Base-by-base conservation (phyloP, 2,329 filamentous ascomycete species). In the Aspergillus eucalypticola region DNA sequence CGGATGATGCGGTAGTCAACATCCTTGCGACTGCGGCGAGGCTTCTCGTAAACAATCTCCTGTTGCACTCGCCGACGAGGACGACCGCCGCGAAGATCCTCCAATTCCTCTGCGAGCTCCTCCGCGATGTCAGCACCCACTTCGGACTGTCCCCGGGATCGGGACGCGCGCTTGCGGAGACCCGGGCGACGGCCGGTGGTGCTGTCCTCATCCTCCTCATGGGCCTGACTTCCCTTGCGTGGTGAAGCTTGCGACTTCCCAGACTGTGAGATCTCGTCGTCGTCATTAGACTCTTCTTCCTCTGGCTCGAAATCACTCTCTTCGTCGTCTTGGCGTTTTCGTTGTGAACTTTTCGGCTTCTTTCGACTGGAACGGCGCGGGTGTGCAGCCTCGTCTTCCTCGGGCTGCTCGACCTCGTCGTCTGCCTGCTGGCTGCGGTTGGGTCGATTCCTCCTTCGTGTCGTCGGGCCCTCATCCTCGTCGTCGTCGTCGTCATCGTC, bases 1-100 rank as follows among this genome's bases (percentile, higher is more conserved):
- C 91, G 88, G 46, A 91, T 86, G 71, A 97, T 91, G 59, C 90
- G 90, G 75, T 98, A 98, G 73, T 96, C 91, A 29, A 95, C 90
- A 51, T 85, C 83, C 66, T 90, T 88, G 35, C 86, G 61, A 79
- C 81, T 76, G 80, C 80, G 70, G 67, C 88, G 64, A 82, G 87
- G 64, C 51, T 79, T 80, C 60, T 78, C 75, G 58, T 76, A 77
- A 23, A 75, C 64, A 27, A 76, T 74, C 48, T 75, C 69, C 32
- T 71, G 67, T 23, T 71, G 71, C 29, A 73, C 62, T 51, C 74
- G 72, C 44, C 76, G 75, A 56, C 76, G 77, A 32, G 75, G 70
- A n/a, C 78, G 75, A 13, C 79, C 75, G 62, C 77, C 75, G 61
- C 81, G 79, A 57, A 84, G 79, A 56, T 85, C 81, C 41, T 82